Evolutionary conservation across 176 grass and related monocot genomes (phyloP).

Genomic region (Stipa capillata): DNA sequence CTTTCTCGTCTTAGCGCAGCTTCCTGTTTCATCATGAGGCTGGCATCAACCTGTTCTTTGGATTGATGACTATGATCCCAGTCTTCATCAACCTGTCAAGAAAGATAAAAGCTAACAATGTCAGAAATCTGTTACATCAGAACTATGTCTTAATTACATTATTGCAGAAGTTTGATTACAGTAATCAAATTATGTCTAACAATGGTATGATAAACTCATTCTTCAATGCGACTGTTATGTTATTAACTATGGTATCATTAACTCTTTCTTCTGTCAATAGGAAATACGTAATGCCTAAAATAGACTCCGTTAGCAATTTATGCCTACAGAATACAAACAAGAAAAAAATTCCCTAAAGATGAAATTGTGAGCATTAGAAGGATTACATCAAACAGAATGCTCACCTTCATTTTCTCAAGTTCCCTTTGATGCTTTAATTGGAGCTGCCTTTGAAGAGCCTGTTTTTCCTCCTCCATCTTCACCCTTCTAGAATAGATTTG

Average conservation of each 20-base stretch:
- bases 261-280: background rate
- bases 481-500: conserved; percentile 69
- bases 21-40: conserved; percentile 67
- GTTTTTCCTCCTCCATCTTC: conserved; percentile 83
- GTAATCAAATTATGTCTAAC: background rate
- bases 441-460: conserved; percentile 72
- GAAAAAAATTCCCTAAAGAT: background rate
- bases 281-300: background rate
- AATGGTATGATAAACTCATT: background rate
- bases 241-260: background rate
- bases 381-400: background rate
- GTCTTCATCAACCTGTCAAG: conserved; percentile 62
- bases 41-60: conserved; percentile 71
- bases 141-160: background rate
- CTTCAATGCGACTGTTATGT: background rate
- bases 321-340: background rate
- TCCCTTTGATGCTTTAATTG: conserved; percentile 72
- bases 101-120: background rate
- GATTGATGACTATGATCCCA: conserved; percentile 87
- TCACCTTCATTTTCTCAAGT: conserved; percentile 77
- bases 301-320: background rate
- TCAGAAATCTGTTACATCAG: background rate
- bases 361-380: background rate
- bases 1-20: conserved; percentile 84
- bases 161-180: background rate